Base-by-base conservation (phyloP, 1,284 basidiomycete species). In the Cryptococcus deneoformans region DNA sequence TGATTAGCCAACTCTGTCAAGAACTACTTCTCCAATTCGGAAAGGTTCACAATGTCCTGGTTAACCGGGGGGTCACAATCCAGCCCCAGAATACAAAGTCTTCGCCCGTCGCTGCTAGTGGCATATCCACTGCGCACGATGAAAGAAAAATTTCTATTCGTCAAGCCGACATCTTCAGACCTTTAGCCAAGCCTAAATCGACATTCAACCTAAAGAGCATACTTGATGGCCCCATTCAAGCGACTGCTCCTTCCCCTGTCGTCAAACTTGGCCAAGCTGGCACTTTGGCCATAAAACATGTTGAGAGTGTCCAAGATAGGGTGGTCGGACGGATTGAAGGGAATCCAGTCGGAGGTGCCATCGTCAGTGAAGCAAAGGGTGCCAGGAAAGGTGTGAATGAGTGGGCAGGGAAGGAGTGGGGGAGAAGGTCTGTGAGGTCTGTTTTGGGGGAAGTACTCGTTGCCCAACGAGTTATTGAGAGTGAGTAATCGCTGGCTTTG, bases 151-250 rank as follows among this genome's bases (percentile, higher is more conserved):
- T 74, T 35, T 55, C 70, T 5, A 47, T 75, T 46, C 66, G 66
- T 50, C 65, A 68, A 50, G 71, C 54, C 5, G 69, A 75, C 57
- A 70, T 76, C 56, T 76, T 74, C 65, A 52, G 62, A 20, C 71
- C 75, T 5, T 55, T 63, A 16, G 40, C 53, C 1, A 63, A 67
- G 53, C 56, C 59, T 14, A 64, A 64, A 35, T 42, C 50, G 8
- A 50, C 59, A 0, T 52, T 54, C 24, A 60, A 54, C 12, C 45
- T 73, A 6, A 61, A 64, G 43, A 59, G 53, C 20, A 66, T 67
- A 3, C 55, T 76, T 35, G 71, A 75, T 52, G 69, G 69, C 24
- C 65, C 70, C 3, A 63, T 70, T 36, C 59, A 59, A 24, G 51
- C 68, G 1, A 59, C 65, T 5, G 62, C 59, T 5, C 64, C 63